A percentile compares a stretch with the other conserved stretches of the same genome.
phyloP scores from a whole-genome alignment of 2,329 filamentous ascomycete species.

The Dothideomycetes sp. region DNA sequence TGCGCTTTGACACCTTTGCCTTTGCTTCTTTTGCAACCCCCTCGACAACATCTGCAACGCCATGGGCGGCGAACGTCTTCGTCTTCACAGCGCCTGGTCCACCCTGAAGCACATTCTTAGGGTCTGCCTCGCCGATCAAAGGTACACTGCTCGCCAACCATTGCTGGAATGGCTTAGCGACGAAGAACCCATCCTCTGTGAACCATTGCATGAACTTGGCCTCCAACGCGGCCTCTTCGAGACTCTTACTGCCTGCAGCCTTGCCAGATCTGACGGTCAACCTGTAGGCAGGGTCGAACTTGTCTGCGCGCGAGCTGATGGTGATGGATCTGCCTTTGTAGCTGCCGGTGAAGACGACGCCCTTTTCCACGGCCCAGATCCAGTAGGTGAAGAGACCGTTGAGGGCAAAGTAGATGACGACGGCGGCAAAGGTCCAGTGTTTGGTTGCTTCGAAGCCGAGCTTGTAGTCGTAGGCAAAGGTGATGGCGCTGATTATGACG shows the following conservation, averaged over 20 bases:
- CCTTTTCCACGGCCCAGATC: conserved; percentile 74
- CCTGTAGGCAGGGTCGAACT: conserved; percentile 72
- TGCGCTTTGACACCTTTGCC: background rate
- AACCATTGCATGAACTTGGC: conserved; percentile 68
- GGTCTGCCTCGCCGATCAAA: conserved; percentile 54
- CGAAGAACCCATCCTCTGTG: conserved; percentile 59
- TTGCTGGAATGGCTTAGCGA: conserved; percentile 66
- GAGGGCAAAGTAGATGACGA: conserved; percentile 65
- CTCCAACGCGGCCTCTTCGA: conserved; percentile 40
- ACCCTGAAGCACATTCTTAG: conserved; percentile 37
- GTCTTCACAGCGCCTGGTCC: conserved; percentile 1
- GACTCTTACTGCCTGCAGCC: conserved; percentile 15
- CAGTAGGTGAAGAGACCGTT: conserved; percentile 73
- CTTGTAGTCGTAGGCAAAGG: conserved; percentile 87
- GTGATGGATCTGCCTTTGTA: conserved; percentile 57
- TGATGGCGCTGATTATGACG: conserved; percentile 67
- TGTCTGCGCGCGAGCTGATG: conserved; percentile 62
- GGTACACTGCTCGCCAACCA: conserved; percentile 61
- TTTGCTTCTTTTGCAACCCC: background rate
- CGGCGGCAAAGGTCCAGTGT: conserved; percentile 66
- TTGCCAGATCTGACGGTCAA: conserved; percentile 42
- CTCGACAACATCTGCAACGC: conserved; percentile 1
- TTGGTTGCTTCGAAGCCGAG: conserved; percentile 82
- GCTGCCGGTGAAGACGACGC: conserved; percentile 69
- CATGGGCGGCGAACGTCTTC: background rate